Evolutionary conservation across 2,329 filamentous ascomycete species (phyloP), one percentile per base, ranked within the genome.

Genomic region (Aureobasidium subglaciale): DNA sequence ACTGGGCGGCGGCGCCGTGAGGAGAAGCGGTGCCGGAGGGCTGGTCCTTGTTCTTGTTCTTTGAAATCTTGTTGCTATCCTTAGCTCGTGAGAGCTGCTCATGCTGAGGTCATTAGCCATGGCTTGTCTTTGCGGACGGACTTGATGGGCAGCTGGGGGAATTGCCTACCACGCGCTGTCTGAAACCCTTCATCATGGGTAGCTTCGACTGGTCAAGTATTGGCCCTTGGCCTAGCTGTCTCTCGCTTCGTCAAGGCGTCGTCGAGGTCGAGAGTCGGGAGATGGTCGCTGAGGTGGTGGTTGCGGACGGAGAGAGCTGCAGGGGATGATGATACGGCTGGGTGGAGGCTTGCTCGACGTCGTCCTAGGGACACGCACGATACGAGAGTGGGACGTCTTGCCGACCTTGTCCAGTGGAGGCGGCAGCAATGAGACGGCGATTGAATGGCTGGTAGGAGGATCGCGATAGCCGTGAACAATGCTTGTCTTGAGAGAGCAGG

Each of bases 11-110:
- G 58, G 73, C 75, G 60, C 75, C 75, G 60, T 82, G 82, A 53
- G 90, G 90, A 58, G 91, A 95, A 43, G 88, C 83, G 61, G 88
- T 89, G 69, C 89, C 89, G 70, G 79, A 79, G 56, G 71, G 69
- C 38, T 70, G 67, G 4, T 42, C 25, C 40, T 60, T 62, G 48
- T 60, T 67, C 65, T 84, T 81, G 70, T 84, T 71, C 61, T 71
- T 85, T 70, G 82, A 82, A 60, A 80, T 82, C 58, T 90, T 88
- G 78, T 95, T 96, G 76, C 86, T 73, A 65, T 85, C 87, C 79
- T 95, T 95, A 68, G 87, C 86, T 76, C 90, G 85, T 73, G 90
- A 93, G 78, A 96, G 88, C 90, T 96, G 81, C 73, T 84, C 79
- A 72, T 83, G 81, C 82, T 85, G 74, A 57, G 56, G 20, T 18